A percentile compares a stretch with the other conserved stretches of the same genome.
Evolutionary conservation across 2,329 filamentous ascomycete species (phyloP).

Genomic region (Pestalotiopsis sp.): DNA sequence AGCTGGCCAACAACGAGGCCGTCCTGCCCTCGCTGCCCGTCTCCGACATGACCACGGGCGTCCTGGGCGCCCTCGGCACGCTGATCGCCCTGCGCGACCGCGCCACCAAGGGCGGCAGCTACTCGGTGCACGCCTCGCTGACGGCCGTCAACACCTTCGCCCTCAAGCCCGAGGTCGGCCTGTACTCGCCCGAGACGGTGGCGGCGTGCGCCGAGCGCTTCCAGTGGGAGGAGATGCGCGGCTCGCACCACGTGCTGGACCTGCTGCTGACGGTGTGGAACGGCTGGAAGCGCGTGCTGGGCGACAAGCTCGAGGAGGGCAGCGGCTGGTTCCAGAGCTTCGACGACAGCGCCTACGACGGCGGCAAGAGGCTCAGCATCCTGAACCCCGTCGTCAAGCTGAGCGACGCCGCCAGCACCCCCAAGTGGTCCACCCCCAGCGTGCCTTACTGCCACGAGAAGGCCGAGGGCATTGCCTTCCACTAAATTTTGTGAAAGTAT

Average conservation of each 20-base stretch:
- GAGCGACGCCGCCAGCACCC: slow-evolving; percentile 18
- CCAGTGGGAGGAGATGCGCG: slow-evolving; percentile 26
- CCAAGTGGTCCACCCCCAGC: slow-evolving; percentile 21
- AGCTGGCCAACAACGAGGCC: slow-evolving; percentile 25
- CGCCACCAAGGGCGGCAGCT: slow-evolving; percentile 30
- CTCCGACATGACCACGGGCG: slow-evolving; percentile 35
- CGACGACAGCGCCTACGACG: slow-evolving; percentile 22
- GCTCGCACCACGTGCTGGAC: slow-evolving; percentile 26
- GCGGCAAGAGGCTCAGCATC: slow-evolving; percentile 20
- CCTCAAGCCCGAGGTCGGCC: slow-evolving; percentile 29
- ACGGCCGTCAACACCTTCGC: slow-evolving; percentile 27
- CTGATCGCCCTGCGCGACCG: slow-evolving; percentile 34
- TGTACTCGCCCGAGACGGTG: slow-evolving; percentile 28
- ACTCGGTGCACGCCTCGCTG: slow-evolving; percentile 30
- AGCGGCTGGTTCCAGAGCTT: slow-evolving; percentile 25
- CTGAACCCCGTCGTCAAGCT: slow-evolving; percentile 25
- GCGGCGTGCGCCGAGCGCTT: slow-evolving; percentile 24
- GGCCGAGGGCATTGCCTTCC: slow-evolving; percentile 12
- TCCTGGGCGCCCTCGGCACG: slow-evolving; percentile 30
- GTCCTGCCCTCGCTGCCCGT: slow-evolving; percentile 33
- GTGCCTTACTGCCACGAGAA: slow-evolving; percentile 21
- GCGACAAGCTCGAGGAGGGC: slow-evolving; percentile 20
- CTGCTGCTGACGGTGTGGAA: slow-evolving; percentile 22
- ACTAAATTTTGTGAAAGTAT: background rate
- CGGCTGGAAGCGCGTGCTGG: slow-evolving; percentile 24